Base-by-base conservation (phyloP, 768 basidiomycete species). In the Cyathus striatus region DNA sequence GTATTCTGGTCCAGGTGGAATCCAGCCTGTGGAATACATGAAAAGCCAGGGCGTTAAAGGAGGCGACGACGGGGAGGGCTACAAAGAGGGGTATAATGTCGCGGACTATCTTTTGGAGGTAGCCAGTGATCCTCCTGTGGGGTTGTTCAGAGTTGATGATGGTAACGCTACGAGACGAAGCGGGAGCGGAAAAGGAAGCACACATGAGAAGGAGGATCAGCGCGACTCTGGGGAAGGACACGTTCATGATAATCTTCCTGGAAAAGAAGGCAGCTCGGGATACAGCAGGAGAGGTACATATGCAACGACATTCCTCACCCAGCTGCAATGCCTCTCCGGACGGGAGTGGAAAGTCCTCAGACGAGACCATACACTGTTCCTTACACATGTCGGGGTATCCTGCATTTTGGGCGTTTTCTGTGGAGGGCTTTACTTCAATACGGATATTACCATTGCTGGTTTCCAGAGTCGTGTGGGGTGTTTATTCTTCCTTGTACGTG, bases 391-490 rank as follows among this genome's bases (percentile, higher is more conserved):
- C 18, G 59, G 66, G 3, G 69, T 89, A 13, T 72, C 92, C 9
- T 69, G 76, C 6, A 55, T 93, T 1, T 65, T 96, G 5, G 94
- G 94, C 1, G 83, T 90, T 2, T 90, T 96, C 56, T 89, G 89
- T 48, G 90, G 87, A 84, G 53, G 46, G 77, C 27, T 30, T 56
- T 4, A 94, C 59, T 97, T 72, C 64, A 59, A 92, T 22, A 92
- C 90, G 0, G 78, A 74, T 25, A 65, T 77, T 16, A 85, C 79
- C 3, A 95, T 96, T 48, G 88, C 92, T 20, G 93, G 93, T 1
- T 96, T 96, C 73, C 93, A 96, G 59, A 86, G 86, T 26, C 77
- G 94, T 23, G 76, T 98, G n/a, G 94, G 94, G 23, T 90, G 86
- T 50, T 63, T 98, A 32, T 96, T 98, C 74, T 98, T 98, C 79